These are phyloP conservation scores for Tulasnella sp. DNA, from an alignment of 768 basidiomycete genomes.

Conservation along the genomic window DNA sequence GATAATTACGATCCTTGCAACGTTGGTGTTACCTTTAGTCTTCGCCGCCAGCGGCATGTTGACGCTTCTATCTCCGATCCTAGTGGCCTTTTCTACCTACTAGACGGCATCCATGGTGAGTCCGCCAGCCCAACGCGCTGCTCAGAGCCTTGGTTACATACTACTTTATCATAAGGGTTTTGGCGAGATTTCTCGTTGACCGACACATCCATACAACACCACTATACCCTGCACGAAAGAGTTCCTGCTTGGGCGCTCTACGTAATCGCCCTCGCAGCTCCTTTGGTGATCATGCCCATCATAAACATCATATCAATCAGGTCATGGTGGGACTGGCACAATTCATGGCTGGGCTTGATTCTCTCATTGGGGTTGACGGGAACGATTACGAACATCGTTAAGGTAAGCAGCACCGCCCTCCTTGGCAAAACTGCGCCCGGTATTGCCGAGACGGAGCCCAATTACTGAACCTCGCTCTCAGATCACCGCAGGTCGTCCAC, in stretches of 20 bases:
- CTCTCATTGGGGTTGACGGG: slow-evolving; percentile 72
- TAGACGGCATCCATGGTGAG: slow-evolving; percentile 60
- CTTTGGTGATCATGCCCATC: slow-evolving; percentile 61
- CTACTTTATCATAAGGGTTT: slow-evolving; percentile 38
- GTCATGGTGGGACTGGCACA: slow-evolving; percentile 89
- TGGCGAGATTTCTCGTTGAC: slow-evolving; percentile 70
- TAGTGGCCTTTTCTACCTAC: slow-evolving; percentile 58
- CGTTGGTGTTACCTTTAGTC: slow-evolving; percentile 44
- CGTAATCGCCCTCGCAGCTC: slow-evolving; percentile 54
- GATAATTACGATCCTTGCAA: slow-evolving; percentile 61
- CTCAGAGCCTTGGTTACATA: not conserved
- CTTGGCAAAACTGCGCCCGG: not conserved
- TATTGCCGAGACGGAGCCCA: not conserved
- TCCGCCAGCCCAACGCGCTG: not conserved
- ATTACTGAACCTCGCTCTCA: slow-evolving; percentile 27
- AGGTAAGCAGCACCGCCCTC: slow-evolving; percentile 49
- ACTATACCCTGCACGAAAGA: slow-evolving; percentile 70
- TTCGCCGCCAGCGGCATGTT: not conserved
- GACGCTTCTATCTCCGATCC: not conserved
- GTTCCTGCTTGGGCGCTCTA: slow-evolving; percentile 50
- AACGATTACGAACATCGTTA: slow-evolving; percentile 75
- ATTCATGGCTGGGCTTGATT: slow-evolving; percentile 44
- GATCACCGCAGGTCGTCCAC: slow-evolving; percentile 71
- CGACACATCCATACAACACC: slow-evolving; percentile 54
- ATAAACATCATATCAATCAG: slow-evolving; percentile 69